A percentile compares a stretch with the other conserved stretches of the same genome.
Evolutionary conservation across 2,329 filamentous ascomycete genomes (phyloP).

Genomic region (Penicillium vulpinum): DNA sequence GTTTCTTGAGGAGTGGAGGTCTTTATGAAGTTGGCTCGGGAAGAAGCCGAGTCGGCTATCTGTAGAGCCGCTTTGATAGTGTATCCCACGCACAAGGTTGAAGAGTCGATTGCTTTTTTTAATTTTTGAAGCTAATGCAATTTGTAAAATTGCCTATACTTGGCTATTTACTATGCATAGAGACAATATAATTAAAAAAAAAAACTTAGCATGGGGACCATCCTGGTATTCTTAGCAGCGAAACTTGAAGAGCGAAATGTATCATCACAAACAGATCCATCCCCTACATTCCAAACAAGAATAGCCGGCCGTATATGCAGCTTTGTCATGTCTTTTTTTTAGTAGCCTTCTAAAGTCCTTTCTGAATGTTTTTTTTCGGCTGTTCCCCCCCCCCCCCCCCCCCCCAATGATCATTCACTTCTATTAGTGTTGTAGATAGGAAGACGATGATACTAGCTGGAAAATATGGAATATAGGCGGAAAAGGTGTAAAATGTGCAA

Average conservation of each 20-base stretch:
- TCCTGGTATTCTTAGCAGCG: background rate
- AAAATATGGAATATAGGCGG: no score
- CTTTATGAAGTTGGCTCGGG: slow-evolving; percentile 3
- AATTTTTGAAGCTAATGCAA: background rate
- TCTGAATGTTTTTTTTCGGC: no score
- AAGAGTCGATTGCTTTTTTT: background rate
- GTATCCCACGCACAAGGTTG: background rate
- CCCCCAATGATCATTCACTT: no score
- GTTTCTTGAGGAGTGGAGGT: background rate
- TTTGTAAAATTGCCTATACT: background rate
- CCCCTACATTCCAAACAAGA: background rate
- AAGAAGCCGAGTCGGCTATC: slow-evolving; percentile 15
- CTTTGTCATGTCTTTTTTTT: no score
- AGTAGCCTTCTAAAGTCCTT: no score
- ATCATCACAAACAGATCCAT: background rate
- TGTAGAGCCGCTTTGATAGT: slow-evolving; percentile 1
- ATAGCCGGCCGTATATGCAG: no score
- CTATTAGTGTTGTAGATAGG: no score
- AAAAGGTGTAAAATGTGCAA: no score
- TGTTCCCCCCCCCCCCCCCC: no score
- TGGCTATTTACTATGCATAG: background rate
- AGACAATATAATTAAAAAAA: background rate
- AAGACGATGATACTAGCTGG: no score
- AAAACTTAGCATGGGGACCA: background rate
- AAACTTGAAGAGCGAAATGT: background rate